Evolutionary conservation across 257 asterid genomes (phyloP), one percentile per base, ranked within the genome.

Genomic region (Paraleonurus japonicus): DNA sequence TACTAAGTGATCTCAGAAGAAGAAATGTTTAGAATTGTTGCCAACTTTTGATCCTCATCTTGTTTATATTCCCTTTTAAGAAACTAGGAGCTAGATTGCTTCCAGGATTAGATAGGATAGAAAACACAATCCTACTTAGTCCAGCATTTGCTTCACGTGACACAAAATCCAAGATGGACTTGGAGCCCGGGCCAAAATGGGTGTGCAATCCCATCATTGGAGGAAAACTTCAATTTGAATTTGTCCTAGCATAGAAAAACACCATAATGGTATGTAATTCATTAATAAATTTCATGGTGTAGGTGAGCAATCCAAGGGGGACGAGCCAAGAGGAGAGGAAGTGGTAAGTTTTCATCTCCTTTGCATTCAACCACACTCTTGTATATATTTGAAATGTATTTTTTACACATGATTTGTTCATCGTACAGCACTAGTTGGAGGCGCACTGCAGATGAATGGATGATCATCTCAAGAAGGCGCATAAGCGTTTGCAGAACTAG

Each of bases 301-400:
- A 71, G 76, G 75, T 70, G 75, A 71, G 69, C 69, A 71, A 23
- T 71, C 76, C 50, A 71, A 60, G 50, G 76, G 69, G 10, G 76
- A 60, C 11, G 76, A 71, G 26, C 61, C 61, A 28, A 61, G 32
- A 12, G 76, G 33, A 28, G 69, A 60, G 61, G 54, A 47, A 47
- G 54, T 47, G 9, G 76, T 71, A 30, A 69, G n/a, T 60, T 0
- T n/a, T 28, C 2, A 15, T 24, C 8, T 11, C 19, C 4, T 15
- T 59, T 59, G 11, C 57, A n/a, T 48, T 62, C 15, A 3, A 1
- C 16, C 4, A 9, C 10, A 4, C 6, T 17, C 27, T 20, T 19
- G 12, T 47, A 20, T 35, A 0, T 20, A n/a, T 35, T n/a, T 12
- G 1, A 4, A 19, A 15, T 39, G 20, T 4, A 8, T 37, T 20